These are phyloP conservation scores for Ophiostoma himal-ulmi DNA, from an alignment of 2,329 filamentous ascomycete species.

Conservation along the genomic window DNA sequence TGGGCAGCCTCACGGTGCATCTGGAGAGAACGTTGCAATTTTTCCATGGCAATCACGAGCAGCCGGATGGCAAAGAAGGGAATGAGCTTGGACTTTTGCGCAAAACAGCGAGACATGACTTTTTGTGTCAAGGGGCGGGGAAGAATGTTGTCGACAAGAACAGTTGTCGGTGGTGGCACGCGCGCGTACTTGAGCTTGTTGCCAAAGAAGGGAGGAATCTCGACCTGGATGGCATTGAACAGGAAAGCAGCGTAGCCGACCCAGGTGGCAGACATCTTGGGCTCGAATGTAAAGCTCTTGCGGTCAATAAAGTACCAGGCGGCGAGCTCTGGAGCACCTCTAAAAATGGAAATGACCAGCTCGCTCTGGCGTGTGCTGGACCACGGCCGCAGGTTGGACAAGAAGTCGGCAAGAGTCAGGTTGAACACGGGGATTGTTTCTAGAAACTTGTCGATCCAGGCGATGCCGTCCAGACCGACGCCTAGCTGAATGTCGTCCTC, in stretches of 20 bases:
- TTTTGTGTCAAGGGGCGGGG: conserved; percentile 78
- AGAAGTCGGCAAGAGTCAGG: conserved; percentile 68
- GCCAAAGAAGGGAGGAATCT: conserved; percentile 67
- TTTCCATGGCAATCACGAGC: conserved; percentile 70
- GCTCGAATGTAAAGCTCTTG: conserved; percentile 76
- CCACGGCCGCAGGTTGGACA: conserved; percentile 75
- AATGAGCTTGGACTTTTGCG: conserved; percentile 69
- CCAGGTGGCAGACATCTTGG: conserved; percentile 89
- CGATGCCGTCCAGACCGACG: conserved; percentile 61
- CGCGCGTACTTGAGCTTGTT: conserved; percentile 55
- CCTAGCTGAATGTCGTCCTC: conserved; percentile 41
- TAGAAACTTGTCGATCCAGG: conserved; percentile 63
- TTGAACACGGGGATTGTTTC: conserved; percentile 71
- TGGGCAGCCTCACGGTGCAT: conserved; percentile 47
- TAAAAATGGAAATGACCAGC: conserved; percentile 73
- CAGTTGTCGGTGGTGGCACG: conserved; percentile 69
- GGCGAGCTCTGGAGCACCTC: conserved; percentile 74
- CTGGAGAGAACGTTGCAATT: conserved; percentile 60
- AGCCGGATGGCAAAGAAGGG: conserved; percentile 80
- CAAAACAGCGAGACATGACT: conserved; percentile 70
- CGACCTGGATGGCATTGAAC: conserved; percentile 71
- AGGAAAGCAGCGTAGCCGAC: conserved; percentile 87
- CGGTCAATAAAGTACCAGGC: conserved; percentile 81
- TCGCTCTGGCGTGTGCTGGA: conserved; percentile 75
- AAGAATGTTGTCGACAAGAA: conserved; percentile 79